phyloP scores from a whole-genome alignment of 2,329 filamentous ascomycete genomes.

The Cladophialophora carrionii region DNA sequence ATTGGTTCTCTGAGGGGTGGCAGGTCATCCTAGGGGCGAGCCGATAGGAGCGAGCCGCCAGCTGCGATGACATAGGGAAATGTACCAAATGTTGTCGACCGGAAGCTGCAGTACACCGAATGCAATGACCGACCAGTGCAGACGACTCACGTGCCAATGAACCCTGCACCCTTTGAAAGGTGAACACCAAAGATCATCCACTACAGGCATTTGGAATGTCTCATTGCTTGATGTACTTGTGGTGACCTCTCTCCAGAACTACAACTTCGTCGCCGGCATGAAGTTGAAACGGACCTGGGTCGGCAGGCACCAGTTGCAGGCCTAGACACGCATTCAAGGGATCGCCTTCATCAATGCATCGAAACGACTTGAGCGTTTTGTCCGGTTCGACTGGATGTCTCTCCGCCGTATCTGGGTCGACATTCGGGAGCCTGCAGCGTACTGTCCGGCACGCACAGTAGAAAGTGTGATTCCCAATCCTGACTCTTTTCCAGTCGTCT shows the following conservation, averaged over 20 bases:
- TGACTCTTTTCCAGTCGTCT: constrained; percentile 60
- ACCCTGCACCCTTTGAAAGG: background rate
- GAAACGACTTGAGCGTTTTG: constrained; percentile 54
- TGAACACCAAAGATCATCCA: background rate
- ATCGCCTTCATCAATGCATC: constrained; percentile 57
- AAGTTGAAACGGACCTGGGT: constrained; percentile 30
- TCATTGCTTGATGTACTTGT: constrained; percentile 49
- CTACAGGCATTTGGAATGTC: background rate
- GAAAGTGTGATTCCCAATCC: constrained; percentile 44
- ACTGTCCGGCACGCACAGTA: constrained; percentile 48
- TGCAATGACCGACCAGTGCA: background rate
- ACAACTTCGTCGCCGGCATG: constrained; percentile 47
- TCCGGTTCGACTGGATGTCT: constrained; percentile 55
- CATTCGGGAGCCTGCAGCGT: constrained; percentile 62
- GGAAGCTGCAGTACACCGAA: background rate
- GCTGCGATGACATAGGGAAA: background rate
- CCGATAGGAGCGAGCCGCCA: background rate
- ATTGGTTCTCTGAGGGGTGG: background rate
- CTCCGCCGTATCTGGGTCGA: constrained; percentile 59
- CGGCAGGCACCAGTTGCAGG: constrained; percentile 53
- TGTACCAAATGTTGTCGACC: background rate
- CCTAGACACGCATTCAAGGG: constrained; percentile 55
- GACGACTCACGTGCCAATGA: background rate
- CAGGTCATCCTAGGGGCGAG: no score
- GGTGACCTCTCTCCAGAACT: constrained; percentile 49